A percentile compares a stretch with the other conserved stretches of the same genome.
Evolutionary conservation across 805 yeast species (phyloP).

Genomic region (Torulaspora gathmanii): DNA sequence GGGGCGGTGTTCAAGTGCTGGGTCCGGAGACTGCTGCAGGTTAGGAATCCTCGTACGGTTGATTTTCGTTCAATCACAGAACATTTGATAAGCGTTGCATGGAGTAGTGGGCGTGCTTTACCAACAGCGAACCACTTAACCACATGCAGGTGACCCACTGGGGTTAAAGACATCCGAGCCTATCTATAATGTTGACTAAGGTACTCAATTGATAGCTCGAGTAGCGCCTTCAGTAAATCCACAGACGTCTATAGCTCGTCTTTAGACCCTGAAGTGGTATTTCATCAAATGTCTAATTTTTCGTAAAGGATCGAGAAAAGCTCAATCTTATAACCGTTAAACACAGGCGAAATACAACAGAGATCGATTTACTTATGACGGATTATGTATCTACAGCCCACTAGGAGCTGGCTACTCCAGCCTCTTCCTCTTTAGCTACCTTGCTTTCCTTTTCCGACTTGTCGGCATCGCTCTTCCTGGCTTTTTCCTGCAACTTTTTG

Average conservation of each 20-base stretch:
- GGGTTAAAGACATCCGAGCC: slow-evolving; percentile 5
- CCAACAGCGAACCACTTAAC: slow-evolving; percentile 3
- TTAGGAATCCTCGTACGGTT: slow-evolving; percentile 9
- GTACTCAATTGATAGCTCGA: background rate
- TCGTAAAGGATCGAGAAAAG: background rate
- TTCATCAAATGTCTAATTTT: background rate
- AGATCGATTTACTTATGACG: background rate
- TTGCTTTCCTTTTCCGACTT: slow-evolving; percentile 33
- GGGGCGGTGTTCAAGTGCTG: slow-evolving; percentile 36
- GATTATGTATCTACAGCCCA: background rate
- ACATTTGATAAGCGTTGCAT: background rate
- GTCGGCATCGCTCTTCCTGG: slow-evolving; percentile 39
- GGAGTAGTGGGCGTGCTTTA: slow-evolving; percentile 1
- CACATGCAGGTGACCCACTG: background rate
- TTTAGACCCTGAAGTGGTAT: background rate
- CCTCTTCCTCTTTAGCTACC: slow-evolving; percentile 34
- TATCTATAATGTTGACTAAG: background rate
- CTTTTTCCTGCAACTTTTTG: slow-evolving; percentile 43
- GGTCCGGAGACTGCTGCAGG: background rate
- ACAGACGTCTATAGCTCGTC: background rate
- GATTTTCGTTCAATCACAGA: slow-evolving; percentile 1
- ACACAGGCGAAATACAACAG: background rate
- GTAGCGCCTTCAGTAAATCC: background rate
- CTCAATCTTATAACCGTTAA: background rate
- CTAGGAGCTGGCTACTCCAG: slow-evolving; percentile 9